Percentiles rank a stretch among this genome's conserved stretches.
Evolutionary conservation across 2,329 filamentous ascomycete genomes (phyloP).

Genomic region (Ophioceras dolichostomum): DNA sequence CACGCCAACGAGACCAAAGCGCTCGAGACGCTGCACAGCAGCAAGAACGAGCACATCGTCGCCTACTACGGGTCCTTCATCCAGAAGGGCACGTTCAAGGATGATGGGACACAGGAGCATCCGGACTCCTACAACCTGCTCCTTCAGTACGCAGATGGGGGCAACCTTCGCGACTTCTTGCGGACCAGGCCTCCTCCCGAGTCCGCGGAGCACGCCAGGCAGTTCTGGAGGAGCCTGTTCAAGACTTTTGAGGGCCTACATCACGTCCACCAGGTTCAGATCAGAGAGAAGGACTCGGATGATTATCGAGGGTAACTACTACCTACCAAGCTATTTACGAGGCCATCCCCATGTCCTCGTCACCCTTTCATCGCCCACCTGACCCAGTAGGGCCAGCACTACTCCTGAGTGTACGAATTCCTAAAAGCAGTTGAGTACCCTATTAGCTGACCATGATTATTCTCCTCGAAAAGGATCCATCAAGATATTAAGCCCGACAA

Average conservation of each 20-base stretch:
- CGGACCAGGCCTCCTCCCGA: background rate
- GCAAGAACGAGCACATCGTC: background rate
- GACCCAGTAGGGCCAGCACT: no score
- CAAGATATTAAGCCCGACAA: slow-evolving; percentile 11
- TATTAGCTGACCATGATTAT: no score
- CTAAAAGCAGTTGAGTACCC: no score
- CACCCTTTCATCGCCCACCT: no score
- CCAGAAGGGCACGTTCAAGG: background rate
- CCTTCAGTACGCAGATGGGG: background rate
- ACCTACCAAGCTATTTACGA: no score
- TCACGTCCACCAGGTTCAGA: slow-evolving; percentile 4
- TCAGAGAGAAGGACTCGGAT: slow-evolving; percentile 5
- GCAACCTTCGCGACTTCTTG: background rate
- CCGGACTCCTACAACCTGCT: no score
- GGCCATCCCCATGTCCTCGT: no score
- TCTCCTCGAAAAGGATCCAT: slow-evolving; percentile 9
- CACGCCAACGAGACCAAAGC: background rate
- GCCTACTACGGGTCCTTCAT: background rate
- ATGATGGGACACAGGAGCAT: no score
- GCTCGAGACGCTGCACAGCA: background rate
- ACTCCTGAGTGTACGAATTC: no score
- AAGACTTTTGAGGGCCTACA: background rate
- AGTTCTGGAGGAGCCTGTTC: background rate
- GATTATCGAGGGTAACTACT: no score
- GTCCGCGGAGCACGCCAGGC: background rate